phyloP scores from a whole-genome alignment of 2,329 filamentous ascomycete species.

The Paracoccidioides brasiliensis region DNA sequence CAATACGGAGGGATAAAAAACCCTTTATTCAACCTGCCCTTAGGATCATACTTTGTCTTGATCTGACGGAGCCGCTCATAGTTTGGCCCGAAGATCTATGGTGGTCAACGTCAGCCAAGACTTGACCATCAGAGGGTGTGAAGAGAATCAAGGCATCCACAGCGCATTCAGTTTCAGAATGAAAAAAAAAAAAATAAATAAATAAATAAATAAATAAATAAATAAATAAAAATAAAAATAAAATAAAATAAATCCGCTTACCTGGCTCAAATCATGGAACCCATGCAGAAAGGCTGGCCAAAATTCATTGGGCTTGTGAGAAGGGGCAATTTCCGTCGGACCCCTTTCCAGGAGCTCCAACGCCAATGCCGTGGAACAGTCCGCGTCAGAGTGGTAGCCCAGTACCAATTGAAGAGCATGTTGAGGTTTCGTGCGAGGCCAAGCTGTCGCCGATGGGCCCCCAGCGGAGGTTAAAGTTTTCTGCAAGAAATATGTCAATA shows the following conservation, averaged over 20 bases:
- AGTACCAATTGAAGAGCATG: not conserved
- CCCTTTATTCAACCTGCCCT: not conserved
- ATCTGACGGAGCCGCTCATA: slow-evolving; percentile 23
- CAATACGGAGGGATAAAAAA: not conserved
- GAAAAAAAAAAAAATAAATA: not conserved
- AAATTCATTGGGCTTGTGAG: not conserved
- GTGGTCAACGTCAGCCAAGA: not conserved
- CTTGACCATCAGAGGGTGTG: too few species aligned
- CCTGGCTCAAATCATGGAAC: not conserved
- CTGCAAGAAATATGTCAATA: not conserved
- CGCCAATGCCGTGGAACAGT: not conserved
- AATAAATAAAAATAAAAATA: too few species aligned
- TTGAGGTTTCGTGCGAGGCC: not conserved
- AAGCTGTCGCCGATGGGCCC: not conserved
- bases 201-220: too few species aligned
- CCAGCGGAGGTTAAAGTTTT: not conserved
- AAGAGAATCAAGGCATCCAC: too few species aligned
- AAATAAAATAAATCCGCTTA: not conserved
- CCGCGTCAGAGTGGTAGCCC: not conserved
- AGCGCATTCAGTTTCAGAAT: not conserved
- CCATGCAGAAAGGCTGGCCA: not conserved
- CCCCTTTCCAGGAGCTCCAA: not conserved
- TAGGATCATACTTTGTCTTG: slow-evolving; percentile 31
- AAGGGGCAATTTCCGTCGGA: not conserved
- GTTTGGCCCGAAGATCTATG: slow-evolving; percentile 26